phyloP scores from a whole-genome alignment of 768 basidiomycete species.

The Daedaleopsis sinensis region DNA sequence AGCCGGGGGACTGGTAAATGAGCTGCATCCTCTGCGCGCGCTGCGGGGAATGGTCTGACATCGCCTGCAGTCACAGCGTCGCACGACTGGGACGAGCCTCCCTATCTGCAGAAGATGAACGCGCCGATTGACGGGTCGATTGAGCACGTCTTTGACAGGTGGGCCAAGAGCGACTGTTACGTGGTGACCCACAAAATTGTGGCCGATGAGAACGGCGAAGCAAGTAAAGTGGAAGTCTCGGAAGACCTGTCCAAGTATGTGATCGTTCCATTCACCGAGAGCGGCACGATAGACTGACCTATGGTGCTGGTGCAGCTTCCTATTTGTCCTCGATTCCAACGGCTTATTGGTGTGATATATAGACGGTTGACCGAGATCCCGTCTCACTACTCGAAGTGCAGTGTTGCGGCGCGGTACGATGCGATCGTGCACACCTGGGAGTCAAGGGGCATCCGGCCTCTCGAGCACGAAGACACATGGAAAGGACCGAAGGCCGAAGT shows the following conservation, averaged over 20 bases:
- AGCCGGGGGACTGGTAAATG: conserved; percentile 28
- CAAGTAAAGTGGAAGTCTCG: conserved; percentile 22
- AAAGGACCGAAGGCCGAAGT: conserved; percentile 15
- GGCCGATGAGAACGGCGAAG: conserved; percentile 12
- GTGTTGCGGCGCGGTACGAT: conserved; percentile 31
- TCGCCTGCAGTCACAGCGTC: conserved; percentile 28
- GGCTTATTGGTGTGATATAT: conserved; percentile 36
- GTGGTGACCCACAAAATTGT: conserved; percentile 25
- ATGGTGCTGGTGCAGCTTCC: conserved; percentile 17
- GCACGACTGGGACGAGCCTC: conserved; percentile 31
- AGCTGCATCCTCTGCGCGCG: neutral
- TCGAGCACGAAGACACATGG: conserved; percentile 26
- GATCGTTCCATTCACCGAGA: neutral
- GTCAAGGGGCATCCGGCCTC: conserved; percentile 26
- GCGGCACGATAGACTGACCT: neutral
- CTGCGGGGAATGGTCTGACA: neutral
- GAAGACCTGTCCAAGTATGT: conserved; percentile 26
- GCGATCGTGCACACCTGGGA: conserved; percentile 25
- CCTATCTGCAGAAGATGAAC: conserved; percentile 27
- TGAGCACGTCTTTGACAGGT: conserved; percentile 28
- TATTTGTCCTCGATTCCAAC: conserved; percentile 28
- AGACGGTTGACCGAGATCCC: conserved; percentile 27
- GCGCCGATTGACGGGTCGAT: conserved; percentile 26
- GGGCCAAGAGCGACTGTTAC: conserved; percentile 19
- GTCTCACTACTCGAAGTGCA: conserved; percentile 33